Conservation (phyloP, 2,329 filamentous ascomycete species). For the Colletotrichum liriopes region DNA sequence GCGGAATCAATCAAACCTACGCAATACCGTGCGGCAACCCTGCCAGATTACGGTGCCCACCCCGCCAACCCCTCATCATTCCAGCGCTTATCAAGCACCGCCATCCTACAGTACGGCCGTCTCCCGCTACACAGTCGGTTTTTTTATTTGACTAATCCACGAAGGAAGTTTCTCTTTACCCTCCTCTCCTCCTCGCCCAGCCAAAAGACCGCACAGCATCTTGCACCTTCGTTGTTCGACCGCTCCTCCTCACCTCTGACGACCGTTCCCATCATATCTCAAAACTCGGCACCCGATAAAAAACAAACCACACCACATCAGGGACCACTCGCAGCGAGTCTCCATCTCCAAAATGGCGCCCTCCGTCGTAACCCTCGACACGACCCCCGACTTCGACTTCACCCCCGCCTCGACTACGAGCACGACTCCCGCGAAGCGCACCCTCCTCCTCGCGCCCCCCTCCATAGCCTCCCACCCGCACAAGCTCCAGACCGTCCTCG, state of each 20-base stretch:
- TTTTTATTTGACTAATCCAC: slow-evolving; percentile 40
- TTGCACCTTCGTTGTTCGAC: background rate
- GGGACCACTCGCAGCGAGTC: slow-evolving; percentile 1
- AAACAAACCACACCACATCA: background rate
- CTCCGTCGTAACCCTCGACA: slow-evolving; percentile 69
- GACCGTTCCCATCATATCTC: background rate
- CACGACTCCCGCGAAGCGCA: slow-evolving; percentile 63
- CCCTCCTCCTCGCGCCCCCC: slow-evolving; percentile 90
- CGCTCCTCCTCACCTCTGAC: background rate
- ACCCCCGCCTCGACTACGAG: slow-evolving; percentile 48
- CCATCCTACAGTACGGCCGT: slow-evolving; percentile 26
- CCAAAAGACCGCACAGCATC: slow-evolving; percentile 23
- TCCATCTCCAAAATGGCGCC: slow-evolving; percentile 62
- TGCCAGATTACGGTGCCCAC: slow-evolving; percentile 34
- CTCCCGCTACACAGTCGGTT: slow-evolving; percentile 23
- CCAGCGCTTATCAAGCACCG: slow-evolving; percentile 39
- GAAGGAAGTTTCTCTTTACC: slow-evolving; percentile 16
- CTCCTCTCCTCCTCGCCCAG: slow-evolving; percentile 3
- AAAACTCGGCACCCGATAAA: background rate
- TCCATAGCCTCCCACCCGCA: slow-evolving; percentile 90
- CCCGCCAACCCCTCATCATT: slow-evolving; percentile 43
- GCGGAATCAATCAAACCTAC: slow-evolving; percentile 18
- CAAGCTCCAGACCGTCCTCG: slow-evolving; percentile 79
- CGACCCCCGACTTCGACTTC: slow-evolving; percentile 67
- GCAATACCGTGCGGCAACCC: slow-evolving; percentile 30